Conservation (phyloP, 192 early-diverging fungal species). For the Umbelopsis vinacea region DNA sequence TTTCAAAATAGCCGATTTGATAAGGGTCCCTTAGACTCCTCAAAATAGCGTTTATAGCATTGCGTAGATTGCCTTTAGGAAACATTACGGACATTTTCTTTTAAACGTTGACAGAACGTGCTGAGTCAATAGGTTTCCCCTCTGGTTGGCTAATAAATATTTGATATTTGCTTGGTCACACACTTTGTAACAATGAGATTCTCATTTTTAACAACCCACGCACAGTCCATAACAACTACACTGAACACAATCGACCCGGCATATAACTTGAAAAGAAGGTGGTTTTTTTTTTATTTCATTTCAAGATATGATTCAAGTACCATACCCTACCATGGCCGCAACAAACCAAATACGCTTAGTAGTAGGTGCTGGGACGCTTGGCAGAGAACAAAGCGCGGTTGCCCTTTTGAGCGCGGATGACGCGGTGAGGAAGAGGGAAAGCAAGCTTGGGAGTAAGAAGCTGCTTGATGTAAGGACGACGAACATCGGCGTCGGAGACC, state of each 20-base stretch:
- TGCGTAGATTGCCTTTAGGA: neutral
- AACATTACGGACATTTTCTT: no score
- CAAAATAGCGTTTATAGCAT: neutral
- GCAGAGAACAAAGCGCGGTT: slow-evolving; percentile 86
- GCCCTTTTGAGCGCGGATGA: slow-evolving; percentile 83
- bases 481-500: slow-evolving; percentile 85
- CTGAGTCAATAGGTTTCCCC: no score
- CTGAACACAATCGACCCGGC: neutral
- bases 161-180: no score
- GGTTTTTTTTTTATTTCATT: slow-evolving; percentile 13
- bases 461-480: slow-evolving; percentile 98
- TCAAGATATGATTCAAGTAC: slow-evolving; percentile 23
- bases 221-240: no score
- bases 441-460: slow-evolving; percentile 83
- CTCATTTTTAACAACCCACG: no score
- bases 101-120: no score
- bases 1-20: neutral
- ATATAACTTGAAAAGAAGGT: slow-evolving; percentile 18
- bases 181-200: no score
- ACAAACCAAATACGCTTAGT: slow-evolving; percentile 49
- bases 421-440: slow-evolving; percentile 99
- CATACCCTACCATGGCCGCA: slow-evolving; percentile 17
- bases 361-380: slow-evolving; percentile 93
- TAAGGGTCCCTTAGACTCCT: neutral
- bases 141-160: no score